Base-by-base conservation (phyloP, 2,329 filamentous ascomycete species). In the Ophiognomonia clavigignenti-juglandacearum region DNA sequence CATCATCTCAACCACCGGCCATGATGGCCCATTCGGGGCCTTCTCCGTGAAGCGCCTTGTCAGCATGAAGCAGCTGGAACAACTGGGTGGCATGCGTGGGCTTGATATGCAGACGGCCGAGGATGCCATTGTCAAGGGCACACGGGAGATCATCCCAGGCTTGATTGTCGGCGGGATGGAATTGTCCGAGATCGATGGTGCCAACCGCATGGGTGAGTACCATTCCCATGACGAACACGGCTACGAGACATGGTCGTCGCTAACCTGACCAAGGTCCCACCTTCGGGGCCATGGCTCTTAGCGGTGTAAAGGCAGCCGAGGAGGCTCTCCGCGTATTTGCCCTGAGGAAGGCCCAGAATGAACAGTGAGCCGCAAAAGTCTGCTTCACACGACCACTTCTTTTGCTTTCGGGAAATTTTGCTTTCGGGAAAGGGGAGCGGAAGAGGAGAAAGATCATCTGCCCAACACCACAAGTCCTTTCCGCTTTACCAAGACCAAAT, bases 91-190 rank as follows among this genome's bases (percentile, higher is more conserved):
- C 55, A 96, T 96, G 90, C 83, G 90, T 48, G 91, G 90, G 8
- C 74, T 96, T 16, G 90, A 96, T 67, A 96, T 96, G 90, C 88
- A 90, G 69, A 73, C 76, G 2, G 90, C 90, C 37, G 90, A 96
- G 67, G 90, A 96, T 59, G 89, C 90, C 39, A 96, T 96, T 57
- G 90, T 96, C 64, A 95, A 93, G 76, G 77, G 85, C 56, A 96
- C 90, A 6, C 83, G 90, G 52, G 90, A 96, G 74, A 78, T 96
- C 51, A 82, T 90, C 13, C 88, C 88, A 6, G 90, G 91, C 23
- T 73, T 96, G 54, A 89, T 96, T 59, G 86, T 95, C n/a, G 91
- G 90, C 44, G 91, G 90, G 32, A 96, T 96, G 90, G 90, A 96
- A 68, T 73, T 96, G 56, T 88, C 83, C 50, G 90, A 96, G 69